Conservation (phyloP, 495 filamentous ascomycete species). For the Tuber magnatum region DNA sequence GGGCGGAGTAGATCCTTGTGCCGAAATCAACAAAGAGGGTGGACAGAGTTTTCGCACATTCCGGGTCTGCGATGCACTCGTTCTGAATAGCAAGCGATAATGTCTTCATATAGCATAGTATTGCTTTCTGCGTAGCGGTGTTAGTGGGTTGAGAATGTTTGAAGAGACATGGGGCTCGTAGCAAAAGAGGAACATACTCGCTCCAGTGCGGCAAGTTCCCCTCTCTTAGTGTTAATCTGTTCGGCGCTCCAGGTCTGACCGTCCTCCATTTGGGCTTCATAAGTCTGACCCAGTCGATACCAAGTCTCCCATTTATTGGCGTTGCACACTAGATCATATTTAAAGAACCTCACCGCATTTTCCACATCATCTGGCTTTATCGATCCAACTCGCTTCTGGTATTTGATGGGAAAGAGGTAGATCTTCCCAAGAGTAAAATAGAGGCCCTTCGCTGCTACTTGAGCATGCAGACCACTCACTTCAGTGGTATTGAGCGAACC, state of each 20-base stretch:
- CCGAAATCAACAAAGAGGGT: slow-evolving; percentile 88
- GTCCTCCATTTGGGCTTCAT: slow-evolving; percentile 87
- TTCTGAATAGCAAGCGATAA: slow-evolving; percentile 62
- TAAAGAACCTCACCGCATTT: slow-evolving; percentile 71
- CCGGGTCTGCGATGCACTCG: slow-evolving; percentile 47
- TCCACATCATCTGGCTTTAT: slow-evolving; percentile 79
- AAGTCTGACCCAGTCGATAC: slow-evolving; percentile 88
- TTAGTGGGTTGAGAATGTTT: not conserved
- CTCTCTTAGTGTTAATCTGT: slow-evolving; percentile 78
- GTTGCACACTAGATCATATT: slow-evolving; percentile 77
- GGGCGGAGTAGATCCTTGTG: slow-evolving; percentile 79
- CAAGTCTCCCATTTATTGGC: slow-evolving; percentile 89
- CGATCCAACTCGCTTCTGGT: slow-evolving; percentile 68
- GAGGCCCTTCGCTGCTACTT: slow-evolving; percentile 76
- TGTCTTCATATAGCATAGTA: slow-evolving; percentile 91
- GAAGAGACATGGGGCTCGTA: not conserved
- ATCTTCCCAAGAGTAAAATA: slow-evolving; percentile 87
- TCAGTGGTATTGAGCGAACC: slow-evolving; percentile 54
- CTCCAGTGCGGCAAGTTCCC: slow-evolving; percentile 67
- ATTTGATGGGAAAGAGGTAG: slow-evolving; percentile 76
- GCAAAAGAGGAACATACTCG: slow-evolving; percentile 42
- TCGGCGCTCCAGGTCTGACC: slow-evolving; percentile 90
- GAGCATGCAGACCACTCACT: slow-evolving; percentile 49
- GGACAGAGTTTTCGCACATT: slow-evolving; percentile 61
- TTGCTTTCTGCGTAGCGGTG: slow-evolving; percentile 49